Base-by-base conservation (phyloP, 2,329 filamentous ascomycete species). In the Aphanocladium album region DNA sequence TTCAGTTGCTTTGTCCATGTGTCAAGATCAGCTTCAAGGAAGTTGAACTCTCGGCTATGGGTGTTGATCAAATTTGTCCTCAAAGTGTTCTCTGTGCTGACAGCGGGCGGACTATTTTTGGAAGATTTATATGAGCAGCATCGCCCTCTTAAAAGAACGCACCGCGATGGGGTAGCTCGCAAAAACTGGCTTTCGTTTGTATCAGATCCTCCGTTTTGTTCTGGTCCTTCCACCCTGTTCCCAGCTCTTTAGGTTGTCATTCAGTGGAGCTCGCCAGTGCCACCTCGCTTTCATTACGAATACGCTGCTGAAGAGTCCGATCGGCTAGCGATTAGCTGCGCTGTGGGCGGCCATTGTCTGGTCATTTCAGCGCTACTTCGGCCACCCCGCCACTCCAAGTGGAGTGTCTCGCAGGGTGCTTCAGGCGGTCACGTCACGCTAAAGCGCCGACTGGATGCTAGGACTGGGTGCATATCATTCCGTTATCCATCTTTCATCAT, bases 341-440 rank as follows among this genome's bases (percentile, higher is more conserved):
- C 11, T 43, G 17, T 41, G 35, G 37, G 2, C 39, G 5, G 41
- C 27, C 30, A 35, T 16, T 47, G 43, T 30, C 54, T 49, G 8
- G 45, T 37, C 27, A 17, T 30, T 35, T n/a, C 49, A 59, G 57
- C 49, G 39, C 49, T 46, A 51, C 9, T 25, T 52, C 57, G 39
- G 57, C 17, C 49, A 58, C 57, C 47, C 57, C 47, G 57, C 47
- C 57, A 45, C 39, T 51, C 27, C n/a, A 37, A 46, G 57, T 59
- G 57, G 57, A 50, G 57, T 35, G 49, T 21, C 23, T 43, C 25
- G 11, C 45, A 27, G 43, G 9, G 25, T 45, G 56, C 37, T 59
- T 46, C 57, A 59, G 47, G 49, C 57, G 49, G 57, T 52, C 37
- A 59, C n/a, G 57, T 59, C 57, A 59, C 57, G 57, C 39, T 53